Conservation (phyloP, 2,329 filamentous ascomycete genomes). For the Coleophoma cylindrospora region DNA sequence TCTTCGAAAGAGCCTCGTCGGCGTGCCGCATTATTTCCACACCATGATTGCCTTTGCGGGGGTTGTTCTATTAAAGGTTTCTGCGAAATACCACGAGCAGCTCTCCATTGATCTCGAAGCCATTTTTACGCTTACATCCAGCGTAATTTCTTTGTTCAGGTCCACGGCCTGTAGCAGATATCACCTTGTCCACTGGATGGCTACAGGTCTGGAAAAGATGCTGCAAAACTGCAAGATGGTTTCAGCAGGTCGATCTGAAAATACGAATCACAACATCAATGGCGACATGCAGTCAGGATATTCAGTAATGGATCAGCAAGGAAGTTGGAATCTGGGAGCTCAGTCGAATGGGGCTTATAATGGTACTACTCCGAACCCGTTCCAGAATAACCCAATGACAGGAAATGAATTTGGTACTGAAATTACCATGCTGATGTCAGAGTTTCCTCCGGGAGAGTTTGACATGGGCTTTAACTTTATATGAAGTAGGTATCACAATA, state of each 20-base stretch:
- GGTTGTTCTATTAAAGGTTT: slow-evolving; percentile 28
- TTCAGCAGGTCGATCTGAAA: neutral
- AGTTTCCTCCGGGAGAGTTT: neutral
- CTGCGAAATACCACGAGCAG: slow-evolving; percentile 26
- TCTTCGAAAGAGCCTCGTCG: slow-evolving; percentile 21
- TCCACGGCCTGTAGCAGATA: neutral
- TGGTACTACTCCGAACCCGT: neutral
- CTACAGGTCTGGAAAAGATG: neutral
- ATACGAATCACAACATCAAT: neutral
- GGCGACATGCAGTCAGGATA: neutral
- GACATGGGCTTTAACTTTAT: neutral
- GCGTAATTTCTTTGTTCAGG: neutral
- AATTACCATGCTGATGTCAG: neutral
- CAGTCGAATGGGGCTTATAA: neutral
- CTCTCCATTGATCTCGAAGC: slow-evolving; percentile 23
- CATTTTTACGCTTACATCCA: neutral
- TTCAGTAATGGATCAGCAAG: neutral
- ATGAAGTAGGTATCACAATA: neutral
- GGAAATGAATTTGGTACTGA: neutral
- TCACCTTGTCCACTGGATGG: slow-evolving; percentile 1
- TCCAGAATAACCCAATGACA: neutral
- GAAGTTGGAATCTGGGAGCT: neutral
- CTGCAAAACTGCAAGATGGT: neutral
- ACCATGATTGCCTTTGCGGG: slow-evolving; percentile 28
- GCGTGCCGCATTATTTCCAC: slow-evolving; percentile 28